Evolutionary conservation across 2,329 filamentous ascomycete species (phyloP), one percentile per base, ranked within the genome.

Genomic region (Neofusicoccum laricinum): DNA sequence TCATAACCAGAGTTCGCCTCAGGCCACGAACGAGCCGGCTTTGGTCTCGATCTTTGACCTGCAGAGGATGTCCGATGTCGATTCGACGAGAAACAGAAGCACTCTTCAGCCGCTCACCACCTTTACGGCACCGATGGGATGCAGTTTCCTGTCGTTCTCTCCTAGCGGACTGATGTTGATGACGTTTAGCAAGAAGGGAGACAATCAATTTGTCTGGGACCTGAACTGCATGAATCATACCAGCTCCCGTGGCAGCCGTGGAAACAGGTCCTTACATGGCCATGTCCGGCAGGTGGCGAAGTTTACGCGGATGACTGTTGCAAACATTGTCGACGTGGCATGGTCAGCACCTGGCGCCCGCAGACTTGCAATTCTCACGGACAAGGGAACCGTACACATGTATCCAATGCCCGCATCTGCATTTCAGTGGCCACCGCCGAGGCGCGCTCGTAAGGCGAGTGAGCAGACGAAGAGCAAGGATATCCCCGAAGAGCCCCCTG

Each of bases 311-410:
- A 90, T 97, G 86, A 98, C 94, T 1, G 90, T 94, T 55, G 92
- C 95, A 2, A 90, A 91, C 62, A 92, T 98, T 63, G 86, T 97
- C 21, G 94, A 97, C 72, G 91, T 97, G 46, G 87, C 88, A 2
- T 99, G 95, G 95, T 90, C 90, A 1, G 85, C 86, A 63, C 91
- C 91, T 3, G 88, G 89, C 64, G 92, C 91, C 21, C 91, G 96
- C 73, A 89, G 91, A 65, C 80, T 96, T 43, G 94, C 93, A 1
- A 88, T 99, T 79, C 88, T 97, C 30, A 98, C 95, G 0, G 92
- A 96, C 71, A 91, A 93, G 69, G 93, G 94, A n/a, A 99, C 95
- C 8, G 88, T 97, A 11, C 95, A 99, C 77, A 86, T 98, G 48
- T 89, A 97, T 68, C 91, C 97, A 69, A 86, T 98, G 76, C 92